phyloP scores from a whole-genome alignment of 495 filamentous ascomycete species.

The Parmelia sp. region DNA sequence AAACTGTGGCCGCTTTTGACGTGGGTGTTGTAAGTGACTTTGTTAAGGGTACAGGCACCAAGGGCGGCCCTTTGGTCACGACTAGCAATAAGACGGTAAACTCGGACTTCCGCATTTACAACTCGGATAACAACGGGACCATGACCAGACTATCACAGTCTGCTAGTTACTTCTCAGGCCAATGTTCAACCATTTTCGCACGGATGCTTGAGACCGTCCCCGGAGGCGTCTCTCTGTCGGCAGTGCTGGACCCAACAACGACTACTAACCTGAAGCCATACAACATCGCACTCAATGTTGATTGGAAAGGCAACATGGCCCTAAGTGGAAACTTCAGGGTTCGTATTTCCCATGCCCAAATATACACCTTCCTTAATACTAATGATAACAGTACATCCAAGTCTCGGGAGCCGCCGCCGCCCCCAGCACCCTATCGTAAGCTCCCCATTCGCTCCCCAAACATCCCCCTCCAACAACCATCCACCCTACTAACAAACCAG shows the following conservation, averaged over 20 bases:
- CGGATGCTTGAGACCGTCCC: slow-evolving; percentile 60
- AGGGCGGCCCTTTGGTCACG: slow-evolving; percentile 35
- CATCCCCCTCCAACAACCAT: not conserved
- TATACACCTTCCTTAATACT: not conserved
- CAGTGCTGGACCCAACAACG: slow-evolving; percentile 41
- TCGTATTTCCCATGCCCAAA: not conserved
- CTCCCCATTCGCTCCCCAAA: not conserved
- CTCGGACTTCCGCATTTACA: slow-evolving; percentile 53
- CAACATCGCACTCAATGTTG: slow-evolving; percentile 16
- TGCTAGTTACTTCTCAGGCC: slow-evolving; percentile 34
- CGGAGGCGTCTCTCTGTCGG: slow-evolving; percentile 42
- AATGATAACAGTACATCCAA: slow-evolving; percentile 12
- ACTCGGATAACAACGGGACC: slow-evolving; percentile 50
- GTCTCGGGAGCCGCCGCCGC: slow-evolving; percentile 19
- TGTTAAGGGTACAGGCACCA: slow-evolving; percentile 37
- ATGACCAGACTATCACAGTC: slow-evolving; percentile 42
- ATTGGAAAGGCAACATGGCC: slow-evolving; percentile 24
- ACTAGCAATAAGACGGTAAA: slow-evolving; percentile 43
- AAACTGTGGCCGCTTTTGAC: slow-evolving; percentile 44
- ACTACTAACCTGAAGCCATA: slow-evolving; percentile 22
- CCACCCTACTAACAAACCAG: not conserved
- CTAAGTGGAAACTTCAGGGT: slow-evolving; percentile 20
- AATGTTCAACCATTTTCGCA: slow-evolving; percentile 48
- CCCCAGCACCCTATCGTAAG: slow-evolving; percentile 10
- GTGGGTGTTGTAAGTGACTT: slow-evolving; percentile 52